Evolutionary conservation across 345 rosid species (phyloP), one percentile per base, ranked within the genome.

Genomic region (Aquilaria sinensis): DNA sequence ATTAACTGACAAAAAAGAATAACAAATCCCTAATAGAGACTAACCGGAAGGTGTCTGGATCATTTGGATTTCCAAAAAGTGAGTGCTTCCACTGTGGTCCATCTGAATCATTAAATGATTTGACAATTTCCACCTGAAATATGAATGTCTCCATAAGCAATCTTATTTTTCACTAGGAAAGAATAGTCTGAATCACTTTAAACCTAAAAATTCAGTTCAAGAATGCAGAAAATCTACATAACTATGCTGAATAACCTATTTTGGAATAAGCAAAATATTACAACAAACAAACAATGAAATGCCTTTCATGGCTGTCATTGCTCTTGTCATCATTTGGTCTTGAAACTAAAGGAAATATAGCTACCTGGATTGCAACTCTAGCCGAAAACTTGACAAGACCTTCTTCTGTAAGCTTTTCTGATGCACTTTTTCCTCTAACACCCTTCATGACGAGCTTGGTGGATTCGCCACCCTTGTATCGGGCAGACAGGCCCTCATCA

Each of bases 41-140:
- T 66, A 67, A 93, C 98, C 98, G 90, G 85, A 83, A 84, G 71
- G 98, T 93, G 69, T 93, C 98, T 34, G 79, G 67, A 69, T 93
- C 98, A 77, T 79, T 93, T 72, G 98, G 98, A 77, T 93, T 93
- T 72, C 97, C 97, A 75, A 93, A 93, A 60, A 88, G 90, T 50
- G 98, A 93, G 76, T 71, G 89, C 76, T 80, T 88, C 97, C 98
- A 90, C 69, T 86, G 97, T 43, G 83, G 86, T 56, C 90, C 85
- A 63, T 90, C 96, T 2, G 90, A 75, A 68, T 93, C 97, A 69
- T 67, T 88, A 53, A 81, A 88, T 57, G 94, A 85, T 75, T 85
- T 88, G 46, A 90, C 96, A 71, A 90, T 89, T 68, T 88, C 94
- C 75, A 93, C 75, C 98, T 93, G 72, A 63, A 75, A 53, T 48